Evolutionary conservation across 2,329 filamentous ascomycete genomes (phyloP).

Genomic region (Fusarium clavum): DNA sequence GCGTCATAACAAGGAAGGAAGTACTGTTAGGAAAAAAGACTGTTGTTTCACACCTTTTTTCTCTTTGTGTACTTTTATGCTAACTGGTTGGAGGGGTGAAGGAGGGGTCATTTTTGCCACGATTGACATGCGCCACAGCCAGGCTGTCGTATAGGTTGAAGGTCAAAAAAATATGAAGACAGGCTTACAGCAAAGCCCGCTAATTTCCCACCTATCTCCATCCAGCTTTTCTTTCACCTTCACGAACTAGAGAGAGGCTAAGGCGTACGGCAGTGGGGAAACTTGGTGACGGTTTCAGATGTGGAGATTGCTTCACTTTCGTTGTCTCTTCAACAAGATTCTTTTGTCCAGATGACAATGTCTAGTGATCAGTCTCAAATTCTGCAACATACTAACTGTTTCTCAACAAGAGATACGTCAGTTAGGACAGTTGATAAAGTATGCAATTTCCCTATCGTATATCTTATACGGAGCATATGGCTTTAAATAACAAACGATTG

Average conservation of each 20-base stretch:
- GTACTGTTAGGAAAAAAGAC: slow-evolving; percentile 19
- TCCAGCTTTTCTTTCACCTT: neutral
- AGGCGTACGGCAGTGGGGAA: neutral
- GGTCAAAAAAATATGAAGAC: neutral
- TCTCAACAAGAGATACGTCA: neutral
- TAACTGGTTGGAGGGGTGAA: slow-evolving; percentile 44
- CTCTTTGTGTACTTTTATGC: slow-evolving; percentile 37
- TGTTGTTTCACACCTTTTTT: slow-evolving; percentile 34
- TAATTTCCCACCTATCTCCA: no score
- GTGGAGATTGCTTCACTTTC: neutral
- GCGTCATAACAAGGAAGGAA: slow-evolving; percentile 45
- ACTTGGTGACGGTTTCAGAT: neutral
- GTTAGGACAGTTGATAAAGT: neutral
- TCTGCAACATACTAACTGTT: neutral
- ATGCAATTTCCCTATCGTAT: neutral
- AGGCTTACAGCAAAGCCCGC: neutral
- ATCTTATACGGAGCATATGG: neutral
- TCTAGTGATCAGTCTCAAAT: neutral
- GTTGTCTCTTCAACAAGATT: neutral
- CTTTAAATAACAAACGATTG: neutral
- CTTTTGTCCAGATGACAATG: neutral
- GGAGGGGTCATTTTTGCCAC: slow-evolving; percentile 43
- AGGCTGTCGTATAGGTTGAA: neutral
- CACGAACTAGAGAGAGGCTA: neutral
- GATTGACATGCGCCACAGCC: slow-evolving; percentile 31